phyloP scores from a whole-genome alignment of 2,329 filamentous ascomycete genomes.

The Colletotrichum musicola region DNA sequence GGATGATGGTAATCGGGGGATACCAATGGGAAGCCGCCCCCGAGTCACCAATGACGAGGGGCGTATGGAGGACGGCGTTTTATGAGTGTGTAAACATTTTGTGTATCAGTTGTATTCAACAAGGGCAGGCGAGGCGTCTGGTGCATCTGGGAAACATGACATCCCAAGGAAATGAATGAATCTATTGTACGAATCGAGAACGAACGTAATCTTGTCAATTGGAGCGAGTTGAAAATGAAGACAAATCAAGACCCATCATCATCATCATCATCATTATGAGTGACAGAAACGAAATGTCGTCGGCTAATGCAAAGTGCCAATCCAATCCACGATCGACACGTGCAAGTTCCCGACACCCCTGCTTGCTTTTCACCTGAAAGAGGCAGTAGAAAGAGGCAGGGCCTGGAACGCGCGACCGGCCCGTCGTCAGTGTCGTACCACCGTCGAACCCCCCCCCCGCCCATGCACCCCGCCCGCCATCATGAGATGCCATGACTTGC shows the following conservation, averaged over 20 bases:
- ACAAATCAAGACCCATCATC: not conserved
- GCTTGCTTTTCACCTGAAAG: not conserved
- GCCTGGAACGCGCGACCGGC: slow-evolving; percentile 1
- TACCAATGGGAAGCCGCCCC: not conserved
- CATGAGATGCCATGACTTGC: slow-evolving; percentile 4
- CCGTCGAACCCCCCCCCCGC: not conserved
- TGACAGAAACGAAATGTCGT: not conserved
- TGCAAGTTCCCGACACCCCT: not conserved
- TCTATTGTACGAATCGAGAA: not conserved
- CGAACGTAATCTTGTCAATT: not conserved
- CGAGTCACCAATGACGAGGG: not conserved
- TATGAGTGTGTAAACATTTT: not conserved
- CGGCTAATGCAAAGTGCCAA: not conserved
- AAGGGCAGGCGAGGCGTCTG: not conserved
- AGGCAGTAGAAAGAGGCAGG: not conserved
- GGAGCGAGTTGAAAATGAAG: not conserved
- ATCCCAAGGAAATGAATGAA: not conserved
- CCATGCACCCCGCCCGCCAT: slow-evolving; percentile 15
- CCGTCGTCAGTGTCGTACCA: slow-evolving; percentile 27
- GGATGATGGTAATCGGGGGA: not conserved
- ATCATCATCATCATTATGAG: not conserved
- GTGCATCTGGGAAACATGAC: not conserved
- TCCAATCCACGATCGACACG: not conserved
- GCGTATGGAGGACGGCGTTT: not conserved
- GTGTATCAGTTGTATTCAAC: not conserved